Percentiles rank a stretch among this genome's conserved stretches.
Evolutionary conservation across 768 basidiomycete species (phyloP).

Genomic region (Podaxis pistillaris): DNA sequence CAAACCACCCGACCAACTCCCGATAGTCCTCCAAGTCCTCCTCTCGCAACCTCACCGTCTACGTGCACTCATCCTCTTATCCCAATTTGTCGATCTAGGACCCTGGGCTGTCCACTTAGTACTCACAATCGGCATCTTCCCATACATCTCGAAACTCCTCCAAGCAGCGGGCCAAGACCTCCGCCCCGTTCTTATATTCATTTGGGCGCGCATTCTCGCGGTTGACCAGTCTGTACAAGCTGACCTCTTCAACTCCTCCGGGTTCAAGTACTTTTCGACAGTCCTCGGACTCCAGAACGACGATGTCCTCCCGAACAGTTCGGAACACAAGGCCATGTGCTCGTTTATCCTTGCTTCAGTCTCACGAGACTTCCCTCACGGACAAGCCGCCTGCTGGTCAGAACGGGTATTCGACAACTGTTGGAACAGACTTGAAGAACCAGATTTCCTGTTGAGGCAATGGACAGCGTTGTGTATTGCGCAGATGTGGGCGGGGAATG

Average conservation of each 20-base stretch:
- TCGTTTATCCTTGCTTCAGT: constrained; percentile 92
- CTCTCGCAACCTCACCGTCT: constrained; percentile 95
- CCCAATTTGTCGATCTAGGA: constrained; percentile 96
- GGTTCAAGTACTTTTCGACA: constrained; percentile 83
- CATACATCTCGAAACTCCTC: constrained; percentile 94
- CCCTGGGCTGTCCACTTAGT: constrained; percentile 99
- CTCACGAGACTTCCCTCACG: constrained; percentile 83
- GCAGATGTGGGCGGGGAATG: constrained; percentile 92
- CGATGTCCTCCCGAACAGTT: constrained; percentile 80
- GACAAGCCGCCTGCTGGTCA: constrained; percentile 82
- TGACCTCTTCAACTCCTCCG: constrained; percentile 80
- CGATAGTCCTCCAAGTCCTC: constrained; percentile 95
- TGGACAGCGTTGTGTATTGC: constrained; percentile 94
- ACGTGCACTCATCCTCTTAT: constrained; percentile 91
- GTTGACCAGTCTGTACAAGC: constrained; percentile 93
- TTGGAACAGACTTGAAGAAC: constrained; percentile 79
- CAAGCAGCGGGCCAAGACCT: constrained; percentile 94
- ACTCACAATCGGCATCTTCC: constrained; percentile 95
- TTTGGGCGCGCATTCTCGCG: constrained; percentile 97
- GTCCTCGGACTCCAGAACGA: constrained; percentile 73
- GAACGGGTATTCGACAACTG: constrained; percentile 87
- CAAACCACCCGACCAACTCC: constrained; percentile 94
- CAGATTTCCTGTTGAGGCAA: constrained; percentile 90
- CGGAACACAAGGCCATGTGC: constrained; percentile 98
- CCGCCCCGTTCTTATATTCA: constrained; percentile 97